Evolutionary conservation across 306 rosid genomes (phyloP).

Genomic region (Mimosa pudica): DNA sequence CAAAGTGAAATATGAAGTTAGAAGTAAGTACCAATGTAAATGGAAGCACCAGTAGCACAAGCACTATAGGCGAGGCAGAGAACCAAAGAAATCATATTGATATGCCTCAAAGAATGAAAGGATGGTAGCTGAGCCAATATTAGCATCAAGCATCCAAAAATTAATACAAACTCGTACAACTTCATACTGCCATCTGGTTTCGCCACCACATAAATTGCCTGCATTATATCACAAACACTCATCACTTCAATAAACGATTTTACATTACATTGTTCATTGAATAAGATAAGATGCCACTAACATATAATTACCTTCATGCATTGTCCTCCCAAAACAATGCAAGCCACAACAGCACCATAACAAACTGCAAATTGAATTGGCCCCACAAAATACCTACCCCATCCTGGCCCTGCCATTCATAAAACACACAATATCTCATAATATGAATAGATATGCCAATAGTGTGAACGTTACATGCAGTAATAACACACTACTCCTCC

Average conservation of each 20-base stretch:
- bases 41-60: slow-evolving; percentile 64
- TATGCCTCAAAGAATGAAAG: slow-evolving; percentile 78
- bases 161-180: slow-evolving; percentile 62
- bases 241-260: not conserved
- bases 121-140: slow-evolving; percentile 81
- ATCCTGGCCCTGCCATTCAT: slow-evolving; percentile 54
- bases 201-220: slow-evolving; percentile 66
- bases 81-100: slow-evolving; percentile 62
- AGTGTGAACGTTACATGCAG: too few species aligned
- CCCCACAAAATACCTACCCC: slow-evolving; percentile 75
- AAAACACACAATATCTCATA: not conserved
- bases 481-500: too few species aligned
- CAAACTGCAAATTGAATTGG: slow-evolving; percentile 73
- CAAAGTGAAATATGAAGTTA: too few species aligned
- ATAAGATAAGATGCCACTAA: not conserved
- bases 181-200: slow-evolving; percentile 60
- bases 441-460: too few species aligned
- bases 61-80: slow-evolving; percentile 62
- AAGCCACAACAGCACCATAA: slow-evolving; percentile 69
- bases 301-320: slow-evolving; percentile 62
- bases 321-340: slow-evolving; percentile 70
- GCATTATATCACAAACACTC: not conserved
- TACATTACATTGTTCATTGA: not conserved
- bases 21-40: slow-evolving; percentile 55
- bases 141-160: slow-evolving; percentile 78